phyloP scores from a whole-genome alignment of 768 basidiomycete species.

The Neoboletus magnificus region DNA sequence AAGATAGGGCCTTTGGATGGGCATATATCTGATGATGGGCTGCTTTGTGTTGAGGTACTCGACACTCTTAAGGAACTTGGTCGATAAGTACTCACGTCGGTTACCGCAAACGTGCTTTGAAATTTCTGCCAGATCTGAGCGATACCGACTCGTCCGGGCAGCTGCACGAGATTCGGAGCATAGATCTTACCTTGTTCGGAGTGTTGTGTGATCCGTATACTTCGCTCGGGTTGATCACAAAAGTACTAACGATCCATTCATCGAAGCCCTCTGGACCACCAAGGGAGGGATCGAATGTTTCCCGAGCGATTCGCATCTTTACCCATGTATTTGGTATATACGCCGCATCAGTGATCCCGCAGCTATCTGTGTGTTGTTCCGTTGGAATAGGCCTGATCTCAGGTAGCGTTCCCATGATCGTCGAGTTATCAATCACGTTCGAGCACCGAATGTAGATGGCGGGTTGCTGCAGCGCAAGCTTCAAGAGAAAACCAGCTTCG shows the following conservation, averaged over 20 bases:
- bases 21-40: constrained; percentile 30
- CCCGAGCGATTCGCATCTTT: constrained; percentile 33
- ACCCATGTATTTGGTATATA: constrained; percentile 37
- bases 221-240: constrained; percentile 43
- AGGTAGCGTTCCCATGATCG: constrained; percentile 29
- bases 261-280: constrained; percentile 44
- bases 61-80: not conserved
- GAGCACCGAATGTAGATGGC: constrained; percentile 37
- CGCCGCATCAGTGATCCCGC: constrained; percentile 26
- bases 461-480: constrained; percentile 37
- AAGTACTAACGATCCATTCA: constrained; percentile 34
- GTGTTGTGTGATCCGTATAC: constrained; percentile 45
- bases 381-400: constrained; percentile 36
- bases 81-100: constrained; percentile 17
- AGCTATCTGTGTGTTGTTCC: constrained; percentile 15
- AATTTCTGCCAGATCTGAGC: constrained; percentile 24
- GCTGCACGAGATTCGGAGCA: not conserved
- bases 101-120: constrained; percentile 16
- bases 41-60: not conserved
- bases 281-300: constrained; percentile 32
- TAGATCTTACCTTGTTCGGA: constrained; percentile 32
- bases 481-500: constrained; percentile 33
- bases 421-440: constrained; percentile 19
- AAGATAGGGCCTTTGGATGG: constrained; percentile 16
- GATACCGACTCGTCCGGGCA: not conserved